These are phyloP conservation scores for Brasenia schreberi DNA, from an alignment of 164 flowering plant genomes.

Conservation along the genomic window DNA sequence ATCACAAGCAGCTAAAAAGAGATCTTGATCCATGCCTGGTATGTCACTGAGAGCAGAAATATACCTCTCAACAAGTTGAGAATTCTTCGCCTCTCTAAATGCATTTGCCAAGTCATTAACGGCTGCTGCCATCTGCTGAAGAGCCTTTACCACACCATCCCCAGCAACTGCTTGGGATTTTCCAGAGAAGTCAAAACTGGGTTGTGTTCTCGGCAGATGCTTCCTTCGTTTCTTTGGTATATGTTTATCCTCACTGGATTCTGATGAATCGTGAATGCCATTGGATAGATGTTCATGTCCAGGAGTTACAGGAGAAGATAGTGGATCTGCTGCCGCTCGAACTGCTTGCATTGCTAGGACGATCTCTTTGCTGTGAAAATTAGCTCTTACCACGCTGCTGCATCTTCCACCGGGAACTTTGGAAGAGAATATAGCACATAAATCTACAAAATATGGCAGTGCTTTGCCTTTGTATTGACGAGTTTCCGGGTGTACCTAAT, in stretches of 20 bases:
- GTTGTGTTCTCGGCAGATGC: not conserved
- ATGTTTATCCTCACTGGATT: not conserved
- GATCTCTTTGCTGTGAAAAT: not conserved
- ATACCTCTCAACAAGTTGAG: constrained; percentile 1
- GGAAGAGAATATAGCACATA: constrained; percentile 7
- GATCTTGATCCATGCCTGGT: constrained; percentile 10
- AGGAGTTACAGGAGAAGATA: not conserved
- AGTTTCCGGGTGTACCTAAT: constrained; percentile 13
- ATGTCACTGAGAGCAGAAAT: constrained; percentile 2
- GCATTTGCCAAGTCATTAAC: constrained; percentile 1
- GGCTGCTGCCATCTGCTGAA: constrained; percentile 3
- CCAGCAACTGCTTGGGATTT: not conserved
- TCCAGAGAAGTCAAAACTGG: not conserved
- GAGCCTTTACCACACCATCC: not conserved
- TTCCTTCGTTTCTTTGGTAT: not conserved
- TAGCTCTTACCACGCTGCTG: not conserved
- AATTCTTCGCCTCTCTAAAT: not conserved
- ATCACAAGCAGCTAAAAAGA: constrained; percentile 14
- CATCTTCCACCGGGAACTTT: constrained; percentile 2
- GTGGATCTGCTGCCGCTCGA: not conserved
- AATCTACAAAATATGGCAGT: constrained; percentile 8
- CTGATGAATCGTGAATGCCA: not conserved
- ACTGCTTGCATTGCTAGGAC: not conserved
- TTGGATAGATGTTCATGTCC: not conserved
- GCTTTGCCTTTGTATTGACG: constrained; percentile 8